phyloP scores from a whole-genome alignment of 2,329 filamentous ascomycete species.

The Fusarium praegraminearum region DNA sequence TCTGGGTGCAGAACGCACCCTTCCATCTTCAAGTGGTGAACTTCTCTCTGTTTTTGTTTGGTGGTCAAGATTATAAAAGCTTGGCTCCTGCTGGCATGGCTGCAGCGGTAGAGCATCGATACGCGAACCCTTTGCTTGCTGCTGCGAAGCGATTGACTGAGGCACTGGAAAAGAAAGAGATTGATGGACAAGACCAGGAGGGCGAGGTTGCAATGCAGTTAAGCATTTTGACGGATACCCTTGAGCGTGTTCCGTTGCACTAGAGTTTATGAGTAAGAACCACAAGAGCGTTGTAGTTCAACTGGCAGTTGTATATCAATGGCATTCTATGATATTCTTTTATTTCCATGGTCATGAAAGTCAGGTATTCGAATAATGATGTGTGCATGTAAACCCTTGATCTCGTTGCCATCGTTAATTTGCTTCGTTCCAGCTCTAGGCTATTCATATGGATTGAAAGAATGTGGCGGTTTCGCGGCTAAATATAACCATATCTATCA shows the following conservation, averaged over 20 bases:
- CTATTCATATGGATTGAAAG: no score
- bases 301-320: constrained; percentile 8
- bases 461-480: neutral
- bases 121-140: constrained; percentile 64
- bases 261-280: constrained; percentile 34
- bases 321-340: neutral
- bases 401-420: neutral
- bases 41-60: constrained; percentile 69
- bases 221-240: constrained; percentile 56
- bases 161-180: constrained; percentile 50
- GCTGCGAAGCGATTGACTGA: constrained; percentile 55
- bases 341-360: neutral
- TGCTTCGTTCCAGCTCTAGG: neutral
- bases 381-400: neutral
- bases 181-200: constrained; percentile 48
- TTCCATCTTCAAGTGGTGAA: constrained; percentile 72
- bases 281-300: constrained; percentile 18
- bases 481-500: neutral
- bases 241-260: constrained; percentile 58
- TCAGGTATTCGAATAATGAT: neutral
- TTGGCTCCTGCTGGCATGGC: constrained; percentile 68
- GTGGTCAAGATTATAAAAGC: constrained; percentile 57
- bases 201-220: constrained; percentile 55
- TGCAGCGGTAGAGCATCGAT: constrained; percentile 68
- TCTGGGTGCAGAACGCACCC: constrained; percentile 63